These are phyloP conservation scores for Tylopilus cervinicoccineus DNA, from an alignment of 768 basidiomycete genomes.

Conservation along the genomic window DNA sequence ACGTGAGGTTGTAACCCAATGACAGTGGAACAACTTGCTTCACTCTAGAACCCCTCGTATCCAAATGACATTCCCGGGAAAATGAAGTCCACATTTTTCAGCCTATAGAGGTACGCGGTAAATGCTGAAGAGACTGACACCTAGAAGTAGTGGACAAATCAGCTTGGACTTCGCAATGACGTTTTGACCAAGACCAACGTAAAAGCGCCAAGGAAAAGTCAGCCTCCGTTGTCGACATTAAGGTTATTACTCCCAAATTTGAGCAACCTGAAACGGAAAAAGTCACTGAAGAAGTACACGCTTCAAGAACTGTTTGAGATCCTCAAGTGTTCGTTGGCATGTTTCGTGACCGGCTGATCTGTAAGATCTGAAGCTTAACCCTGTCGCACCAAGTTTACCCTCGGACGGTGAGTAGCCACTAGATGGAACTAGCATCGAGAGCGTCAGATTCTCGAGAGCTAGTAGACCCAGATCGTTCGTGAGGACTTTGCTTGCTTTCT, in stretches of 20 bases:
- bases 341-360: constrained; percentile 65
- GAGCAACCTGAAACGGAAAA: not conserved
- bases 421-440: constrained; percentile 27
- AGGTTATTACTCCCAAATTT: no score
- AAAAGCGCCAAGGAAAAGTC: not conserved
- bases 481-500: constrained; percentile 54
- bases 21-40: not conserved
- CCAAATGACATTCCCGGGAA: not conserved
- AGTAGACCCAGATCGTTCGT: constrained; percentile 50
- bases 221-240: not conserved
- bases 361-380: constrained; percentile 67
- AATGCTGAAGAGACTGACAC: not conserved
- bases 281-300: constrained; percentile 42
- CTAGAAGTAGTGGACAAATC: not conserved
- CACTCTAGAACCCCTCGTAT: not conserved
- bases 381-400: constrained; percentile 31
- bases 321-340: constrained; percentile 58
- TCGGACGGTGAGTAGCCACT: constrained; percentile 19
- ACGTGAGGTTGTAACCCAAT: not conserved
- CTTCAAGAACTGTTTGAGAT: constrained; percentile 69
- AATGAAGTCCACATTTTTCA: not conserved
- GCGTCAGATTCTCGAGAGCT: constrained; percentile 32
- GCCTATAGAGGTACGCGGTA: constrained; percentile 1
- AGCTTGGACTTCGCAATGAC: not conserved
- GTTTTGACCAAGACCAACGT: not conserved